These are phyloP conservation scores for Botryotinia convoluta DNA, from an alignment of 2,329 filamentous ascomycete species.

Conservation along the genomic window DNA sequence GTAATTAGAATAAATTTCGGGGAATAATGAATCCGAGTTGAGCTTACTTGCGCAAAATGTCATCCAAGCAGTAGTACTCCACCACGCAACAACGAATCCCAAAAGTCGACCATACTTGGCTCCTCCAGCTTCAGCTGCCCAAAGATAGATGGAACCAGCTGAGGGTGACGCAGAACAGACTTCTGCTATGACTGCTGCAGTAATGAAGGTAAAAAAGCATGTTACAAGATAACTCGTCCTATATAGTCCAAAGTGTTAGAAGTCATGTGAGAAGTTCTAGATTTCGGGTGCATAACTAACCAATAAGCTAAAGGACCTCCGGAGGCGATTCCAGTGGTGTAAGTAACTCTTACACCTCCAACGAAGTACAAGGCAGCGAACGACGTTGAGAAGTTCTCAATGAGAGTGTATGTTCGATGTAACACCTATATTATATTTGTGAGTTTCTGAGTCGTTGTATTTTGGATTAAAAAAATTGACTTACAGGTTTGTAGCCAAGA, in stretches of 20 bases:
- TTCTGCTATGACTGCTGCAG: slow-evolving; percentile 24
- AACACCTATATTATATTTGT: slow-evolving; percentile 36
- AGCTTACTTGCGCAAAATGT: slow-evolving; percentile 22
- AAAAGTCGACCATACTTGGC: slow-evolving; percentile 23
- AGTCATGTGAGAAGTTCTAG: slow-evolving; percentile 7
- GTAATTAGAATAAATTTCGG: background rate
- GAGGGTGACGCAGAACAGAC: slow-evolving; percentile 24
- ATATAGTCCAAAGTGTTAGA: background rate
- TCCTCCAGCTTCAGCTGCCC: slow-evolving; percentile 23
- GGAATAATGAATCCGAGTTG: background rate
- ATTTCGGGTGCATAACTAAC: slow-evolving; percentile 37
- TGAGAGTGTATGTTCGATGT: slow-evolving; percentile 54
- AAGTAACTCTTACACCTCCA: slow-evolving; percentile 58
- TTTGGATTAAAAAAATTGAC: slow-evolving; percentile 24
- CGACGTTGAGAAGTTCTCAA: slow-evolving; percentile 59
- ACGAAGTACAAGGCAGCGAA: slow-evolving; percentile 61
- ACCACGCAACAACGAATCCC: slow-evolving; percentile 24
- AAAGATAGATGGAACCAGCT: slow-evolving; percentile 26
- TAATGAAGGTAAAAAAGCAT: slow-evolving; percentile 25
- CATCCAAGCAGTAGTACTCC: slow-evolving; percentile 26
- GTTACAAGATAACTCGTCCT: slow-evolving; percentile 55
- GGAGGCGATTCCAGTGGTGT: slow-evolving; percentile 60
- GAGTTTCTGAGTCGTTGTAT: background rate
- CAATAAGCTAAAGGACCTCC: slow-evolving; percentile 61
- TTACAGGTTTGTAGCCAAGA: slow-evolving; percentile 55